These are phyloP conservation scores for Dentipellis sp. DNA, from an alignment of 768 basidiomycete genomes.

Conservation along the genomic window DNA sequence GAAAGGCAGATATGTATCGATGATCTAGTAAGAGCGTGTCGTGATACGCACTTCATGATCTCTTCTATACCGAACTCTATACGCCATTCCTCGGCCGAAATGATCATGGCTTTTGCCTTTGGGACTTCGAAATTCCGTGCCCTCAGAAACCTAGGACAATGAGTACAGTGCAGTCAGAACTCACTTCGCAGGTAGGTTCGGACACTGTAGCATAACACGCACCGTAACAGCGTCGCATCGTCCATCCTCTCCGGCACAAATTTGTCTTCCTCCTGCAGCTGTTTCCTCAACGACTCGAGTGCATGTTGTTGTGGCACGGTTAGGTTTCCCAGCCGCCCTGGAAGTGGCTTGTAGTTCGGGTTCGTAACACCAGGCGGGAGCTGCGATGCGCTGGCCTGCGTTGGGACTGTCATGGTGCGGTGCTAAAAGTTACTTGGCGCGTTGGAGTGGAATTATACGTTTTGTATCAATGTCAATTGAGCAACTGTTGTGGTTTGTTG, in stretches of 20 bases:
- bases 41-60: slow-evolving; percentile 44
- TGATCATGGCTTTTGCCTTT: slow-evolving; percentile 79
- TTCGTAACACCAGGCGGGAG: slow-evolving; percentile 53
- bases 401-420: background rate
- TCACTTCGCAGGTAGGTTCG: background rate
- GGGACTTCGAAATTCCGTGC: slow-evolving; percentile 87
- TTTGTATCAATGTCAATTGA: no score
- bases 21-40: background rate
- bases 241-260: slow-evolving; percentile 62
- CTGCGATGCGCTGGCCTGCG: slow-evolving; percentile 41
- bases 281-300: slow-evolving; percentile 59
- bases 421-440: no score
- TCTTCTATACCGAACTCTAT: slow-evolving; percentile 77
- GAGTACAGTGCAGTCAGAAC: background rate
- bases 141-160: slow-evolving; percentile 62
- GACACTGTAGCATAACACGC: slow-evolving; percentile 11
- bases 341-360: slow-evolving; percentile 53
- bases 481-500: no score
- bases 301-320: slow-evolving; percentile 48
- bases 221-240: slow-evolving; percentile 64
- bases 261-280: slow-evolving; percentile 49
- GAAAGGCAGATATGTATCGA: background rate
- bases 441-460: no score
- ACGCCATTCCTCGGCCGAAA: slow-evolving; percentile 81
- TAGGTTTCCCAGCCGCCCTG: slow-evolving; percentile 75